phyloP scores from a whole-genome alignment of 768 basidiomycete genomes.

The Termitomyces sp. region DNA sequence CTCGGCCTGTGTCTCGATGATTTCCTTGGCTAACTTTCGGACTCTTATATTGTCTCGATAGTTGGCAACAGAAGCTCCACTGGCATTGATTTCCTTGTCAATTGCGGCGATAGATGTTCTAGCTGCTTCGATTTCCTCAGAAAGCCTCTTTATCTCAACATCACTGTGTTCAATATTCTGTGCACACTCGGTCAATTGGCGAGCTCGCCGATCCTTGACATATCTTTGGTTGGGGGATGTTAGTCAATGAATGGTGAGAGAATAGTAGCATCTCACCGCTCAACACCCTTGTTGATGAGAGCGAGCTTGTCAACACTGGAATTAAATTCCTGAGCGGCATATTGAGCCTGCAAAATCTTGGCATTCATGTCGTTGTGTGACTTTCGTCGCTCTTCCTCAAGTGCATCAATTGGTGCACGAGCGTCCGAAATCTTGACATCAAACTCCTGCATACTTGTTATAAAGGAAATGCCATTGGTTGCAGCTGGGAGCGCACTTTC shows the following conservation, averaged over 20 bases:
- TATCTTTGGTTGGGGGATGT: slow-evolving; percentile 43
- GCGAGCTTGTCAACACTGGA: slow-evolving; percentile 57
- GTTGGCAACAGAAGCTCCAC: slow-evolving; percentile 62
- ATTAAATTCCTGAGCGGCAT: slow-evolving; percentile 57
- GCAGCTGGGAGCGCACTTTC: slow-evolving; percentile 35
- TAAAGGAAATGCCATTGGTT: neutral
- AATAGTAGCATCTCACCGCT: slow-evolving; percentile 39
- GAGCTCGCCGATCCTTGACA: slow-evolving; percentile 58
- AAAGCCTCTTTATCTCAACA: slow-evolving; percentile 29
- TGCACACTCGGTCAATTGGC: slow-evolving; percentile 53
- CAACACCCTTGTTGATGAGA: slow-evolving; percentile 54
- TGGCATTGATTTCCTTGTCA: slow-evolving; percentile 75
- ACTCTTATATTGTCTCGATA: slow-evolving; percentile 81
- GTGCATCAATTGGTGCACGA: slow-evolving; percentile 56
- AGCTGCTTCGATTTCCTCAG: slow-evolving; percentile 28
- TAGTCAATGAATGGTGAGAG: neutral
- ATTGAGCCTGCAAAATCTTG: slow-evolving; percentile 48
- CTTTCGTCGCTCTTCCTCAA: slow-evolving; percentile 51
- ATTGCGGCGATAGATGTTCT: slow-evolving; percentile 47
- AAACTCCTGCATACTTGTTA: slow-evolving; percentile 41
- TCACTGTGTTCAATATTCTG: slow-evolving; percentile 43
- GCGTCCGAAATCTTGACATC: slow-evolving; percentile 56
- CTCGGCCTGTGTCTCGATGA: slow-evolving; percentile 59
- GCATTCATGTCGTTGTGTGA: slow-evolving; percentile 43
- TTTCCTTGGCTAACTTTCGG: slow-evolving; percentile 59